Conservation (phyloP, 2,329 filamentous ascomycete species). For the Cladobotryum protrusum region DNA sequence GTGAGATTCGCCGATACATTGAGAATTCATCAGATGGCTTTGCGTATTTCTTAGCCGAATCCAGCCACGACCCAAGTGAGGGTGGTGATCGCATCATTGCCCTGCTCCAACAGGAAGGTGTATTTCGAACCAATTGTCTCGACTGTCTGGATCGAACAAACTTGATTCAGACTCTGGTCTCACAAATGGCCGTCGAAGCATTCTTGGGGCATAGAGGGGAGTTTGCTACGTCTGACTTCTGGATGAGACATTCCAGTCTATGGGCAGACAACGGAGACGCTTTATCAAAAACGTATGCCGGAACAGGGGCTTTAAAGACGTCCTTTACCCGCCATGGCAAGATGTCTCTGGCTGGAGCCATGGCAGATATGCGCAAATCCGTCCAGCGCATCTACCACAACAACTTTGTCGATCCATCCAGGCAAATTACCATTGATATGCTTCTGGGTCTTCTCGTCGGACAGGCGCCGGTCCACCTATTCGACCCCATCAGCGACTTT, state of each 20-base stretch:
- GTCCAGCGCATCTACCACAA: constrained; percentile 94
- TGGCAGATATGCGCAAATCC: constrained; percentile 94
- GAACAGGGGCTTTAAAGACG: constrained; percentile 90
- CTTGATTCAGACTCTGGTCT: constrained; percentile 91
- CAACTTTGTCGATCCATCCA: constrained; percentile 89
- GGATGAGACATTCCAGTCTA: constrained; percentile 83
- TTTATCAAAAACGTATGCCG: constrained; percentile 90
- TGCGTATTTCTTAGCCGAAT: constrained; percentile 83
- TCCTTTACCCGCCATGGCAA: constrained; percentile 93
- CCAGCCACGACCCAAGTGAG: constrained; percentile 50
- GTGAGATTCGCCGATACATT: constrained; percentile 72
- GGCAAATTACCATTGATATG: constrained; percentile 92
- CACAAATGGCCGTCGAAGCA: constrained; percentile 81
- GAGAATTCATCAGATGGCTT: constrained; percentile 77
- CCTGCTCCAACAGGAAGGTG: constrained; percentile 85
- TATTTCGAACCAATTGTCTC: constrained; percentile 92
- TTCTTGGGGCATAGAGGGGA: constrained; percentile 72
- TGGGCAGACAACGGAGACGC: constrained; percentile 98
- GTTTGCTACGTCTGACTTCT: constrained; percentile 71
- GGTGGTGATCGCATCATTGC: constrained; percentile 51
- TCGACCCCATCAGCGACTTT: constrained; percentile 90
- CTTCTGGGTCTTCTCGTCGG: constrained; percentile 79
- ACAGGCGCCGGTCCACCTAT: constrained; percentile 76
- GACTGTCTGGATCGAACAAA: constrained; percentile 96
- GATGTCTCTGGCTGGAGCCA: constrained; percentile 87